These are phyloP conservation scores for Tricholoma matsutake DNA, from an alignment of 768 basidiomycete genomes.

Conservation along the genomic window DNA sequence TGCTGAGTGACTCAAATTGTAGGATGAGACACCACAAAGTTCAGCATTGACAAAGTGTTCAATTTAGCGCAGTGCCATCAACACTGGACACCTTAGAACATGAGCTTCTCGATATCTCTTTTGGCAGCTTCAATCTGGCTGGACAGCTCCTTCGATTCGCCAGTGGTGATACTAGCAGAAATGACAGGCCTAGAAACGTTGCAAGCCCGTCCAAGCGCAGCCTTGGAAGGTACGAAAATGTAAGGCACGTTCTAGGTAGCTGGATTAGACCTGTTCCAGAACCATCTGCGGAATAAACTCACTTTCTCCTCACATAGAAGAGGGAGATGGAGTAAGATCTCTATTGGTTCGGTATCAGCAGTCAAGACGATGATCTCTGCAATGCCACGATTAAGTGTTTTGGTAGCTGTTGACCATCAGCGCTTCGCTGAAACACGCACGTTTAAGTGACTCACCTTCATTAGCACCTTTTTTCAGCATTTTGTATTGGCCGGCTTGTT, in stretches of 20 bases:
- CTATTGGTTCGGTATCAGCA: conserved; percentile 94
- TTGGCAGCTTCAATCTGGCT: conserved; percentile 90
- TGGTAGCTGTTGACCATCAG: conserved; percentile 64
- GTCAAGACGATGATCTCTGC: conserved; percentile 98
- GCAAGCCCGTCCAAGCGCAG: conserved; percentile 93
- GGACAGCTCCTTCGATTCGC: conserved; percentile 86
- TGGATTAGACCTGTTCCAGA: conserved; percentile 3
- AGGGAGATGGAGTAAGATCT: conserved; percentile 96
- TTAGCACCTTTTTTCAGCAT: conserved; percentile 99
- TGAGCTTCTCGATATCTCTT: conserved; percentile 70
- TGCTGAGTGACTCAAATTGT: background rate
- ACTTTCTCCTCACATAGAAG: conserved; percentile 98
- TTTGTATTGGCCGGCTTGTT: conserved; percentile 96
- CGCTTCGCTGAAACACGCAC: conserved; percentile 6
- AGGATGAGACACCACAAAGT: background rate
- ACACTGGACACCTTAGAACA: conserved; percentile 29
- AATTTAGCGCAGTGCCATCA: background rate
- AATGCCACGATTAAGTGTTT: conserved; percentile 96
- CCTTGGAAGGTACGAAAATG: conserved; percentile 92
- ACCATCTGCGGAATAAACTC: conserved; percentile 9
- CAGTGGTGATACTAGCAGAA: conserved; percentile 93
- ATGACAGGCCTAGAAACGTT: conserved; percentile 95
- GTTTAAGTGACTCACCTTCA: conserved; percentile 63
- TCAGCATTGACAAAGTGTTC: background rate
- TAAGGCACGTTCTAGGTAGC: conserved; percentile 86